These are phyloP conservation scores for Phytophthora tubulina DNA, from an alignment of 352 stramenopile species.

Conservation along the genomic window DNA sequence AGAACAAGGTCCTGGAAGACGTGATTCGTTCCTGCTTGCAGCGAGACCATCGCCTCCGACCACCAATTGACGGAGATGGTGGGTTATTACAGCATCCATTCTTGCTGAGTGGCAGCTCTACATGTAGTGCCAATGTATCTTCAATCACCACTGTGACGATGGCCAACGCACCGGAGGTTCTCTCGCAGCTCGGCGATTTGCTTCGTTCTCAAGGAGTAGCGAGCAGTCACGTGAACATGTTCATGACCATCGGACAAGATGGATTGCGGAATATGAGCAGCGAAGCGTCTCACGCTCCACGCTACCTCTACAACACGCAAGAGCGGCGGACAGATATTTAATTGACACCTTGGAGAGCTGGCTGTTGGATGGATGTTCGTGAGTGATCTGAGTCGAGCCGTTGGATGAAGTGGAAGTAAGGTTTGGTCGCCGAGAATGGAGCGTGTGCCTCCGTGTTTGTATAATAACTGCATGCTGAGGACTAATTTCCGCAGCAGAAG, in stretches of 20 bases:
- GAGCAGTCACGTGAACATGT: slow-evolving; percentile 55
- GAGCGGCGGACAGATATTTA: slow-evolving; percentile 78
- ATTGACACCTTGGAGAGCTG: slow-evolving; percentile 14
- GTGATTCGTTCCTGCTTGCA: slow-evolving; percentile 91
- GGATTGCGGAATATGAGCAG: slow-evolving; percentile 36
- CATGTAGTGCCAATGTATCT: slow-evolving; percentile 21
- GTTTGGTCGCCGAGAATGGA: neutral
- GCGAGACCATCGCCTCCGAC: slow-evolving; percentile 77
- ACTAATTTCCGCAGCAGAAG: slow-evolving; percentile 1
- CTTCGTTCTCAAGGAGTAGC: slow-evolving; percentile 60
- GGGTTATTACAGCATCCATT: slow-evolving; percentile 91
- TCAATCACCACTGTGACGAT: slow-evolving; percentile 50
- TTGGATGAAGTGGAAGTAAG: slow-evolving; percentile 1
- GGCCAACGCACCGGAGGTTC: slow-evolving; percentile 49
- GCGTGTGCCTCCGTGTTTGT: slow-evolving; percentile 5
- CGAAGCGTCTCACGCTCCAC: slow-evolving; percentile 17
- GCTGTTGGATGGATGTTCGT: slow-evolving; percentile 12
- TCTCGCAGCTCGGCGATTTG: slow-evolving; percentile 59
- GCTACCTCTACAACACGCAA: slow-evolving; percentile 69
- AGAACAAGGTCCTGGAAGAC: slow-evolving; percentile 86
- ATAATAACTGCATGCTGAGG: slow-evolving; percentile 24
- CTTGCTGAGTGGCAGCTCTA: slow-evolving; percentile 47
- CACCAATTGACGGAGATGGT: slow-evolving; percentile 80
- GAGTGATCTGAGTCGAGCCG: slow-evolving; percentile 3
- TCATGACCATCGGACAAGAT: slow-evolving; percentile 60